A percentile compares a stretch with the other conserved stretches of the same genome.
Conservation (phyloP, 176 grass and related monocot species). For the Aegilops tauschii region DNA sequence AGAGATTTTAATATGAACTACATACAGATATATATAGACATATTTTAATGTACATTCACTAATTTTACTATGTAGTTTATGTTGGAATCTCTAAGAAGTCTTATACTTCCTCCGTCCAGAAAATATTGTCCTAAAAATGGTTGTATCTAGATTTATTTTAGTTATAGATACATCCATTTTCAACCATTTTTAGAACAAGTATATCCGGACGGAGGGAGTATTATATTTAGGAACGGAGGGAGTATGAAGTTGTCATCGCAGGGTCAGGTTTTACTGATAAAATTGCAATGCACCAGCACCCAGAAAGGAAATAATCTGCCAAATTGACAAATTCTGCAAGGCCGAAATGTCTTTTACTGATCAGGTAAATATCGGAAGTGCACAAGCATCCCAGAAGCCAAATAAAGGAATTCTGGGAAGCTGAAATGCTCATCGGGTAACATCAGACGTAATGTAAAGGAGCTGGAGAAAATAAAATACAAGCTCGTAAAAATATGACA, state of each 20-base stretch:
- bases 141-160: too few species aligned
- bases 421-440: not conserved
- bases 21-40: too few species aligned
- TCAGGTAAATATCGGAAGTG: not conserved
- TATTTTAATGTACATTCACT: too few species aligned
- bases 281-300: not conserved
- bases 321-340: not conserved
- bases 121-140: too few species aligned
- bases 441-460: not conserved
- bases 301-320: not conserved
- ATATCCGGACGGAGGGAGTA: too few species aligned
- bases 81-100: too few species aligned
- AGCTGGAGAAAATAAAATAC: not conserved
- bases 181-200: too few species aligned
- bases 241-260: not conserved
- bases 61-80: too few species aligned
- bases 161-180: too few species aligned
- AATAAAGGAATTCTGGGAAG: not conserved
- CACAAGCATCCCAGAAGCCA: not conserved
- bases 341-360: not conserved
- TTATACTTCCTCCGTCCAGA: too few species aligned
- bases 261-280: not conserved
- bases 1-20: too few species aligned
- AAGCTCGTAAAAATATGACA: not conserved
- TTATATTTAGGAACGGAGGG: too few species aligned